These are phyloP conservation scores for Phytophthora tentaculata DNA, from an alignment of 352 stramenopile species.

Conservation along the genomic window DNA sequence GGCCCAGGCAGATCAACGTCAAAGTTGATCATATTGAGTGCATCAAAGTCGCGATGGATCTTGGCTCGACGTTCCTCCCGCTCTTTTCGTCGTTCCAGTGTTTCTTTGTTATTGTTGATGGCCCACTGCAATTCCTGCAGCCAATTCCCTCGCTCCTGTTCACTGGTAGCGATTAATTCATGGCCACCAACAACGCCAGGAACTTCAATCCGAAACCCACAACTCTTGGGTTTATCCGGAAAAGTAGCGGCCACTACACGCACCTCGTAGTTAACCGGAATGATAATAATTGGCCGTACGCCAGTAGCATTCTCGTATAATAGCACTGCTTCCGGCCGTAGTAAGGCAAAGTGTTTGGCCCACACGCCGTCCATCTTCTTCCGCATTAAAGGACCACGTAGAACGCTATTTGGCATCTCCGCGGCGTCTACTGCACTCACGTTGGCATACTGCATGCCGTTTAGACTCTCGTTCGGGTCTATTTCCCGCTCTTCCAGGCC, in stretches of 20 bases:
- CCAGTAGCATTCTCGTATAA: constrained; percentile 68
- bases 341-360: constrained; percentile 72
- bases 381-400: constrained; percentile 67
- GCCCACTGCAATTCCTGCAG: constrained; percentile 78
- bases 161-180: constrained; percentile 57
- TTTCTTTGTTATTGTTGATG: constrained; percentile 55
- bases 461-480: constrained; percentile 52
- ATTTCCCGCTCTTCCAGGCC: constrained; percentile 30
- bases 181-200: constrained; percentile 66
- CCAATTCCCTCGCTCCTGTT: constrained; percentile 82
- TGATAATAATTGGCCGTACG: constrained; percentile 74
- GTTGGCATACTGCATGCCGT: constrained; percentile 84
- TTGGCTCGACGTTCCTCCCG: constrained; percentile 54
- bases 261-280: constrained; percentile 74
- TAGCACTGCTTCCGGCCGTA: constrained; percentile 74
- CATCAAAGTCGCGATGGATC: constrained; percentile 68
- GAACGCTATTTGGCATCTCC: constrained; percentile 74
- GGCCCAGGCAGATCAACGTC: constrained; percentile 42
- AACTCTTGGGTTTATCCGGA: constrained; percentile 53
- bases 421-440: constrained; percentile 67
- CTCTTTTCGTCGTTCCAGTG: constrained; percentile 43
- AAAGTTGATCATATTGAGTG: constrained; percentile 86
- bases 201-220: constrained; percentile 70
- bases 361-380: constrained; percentile 77
- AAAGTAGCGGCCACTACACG: constrained; percentile 52